Base-by-base conservation (phyloP, 2,329 filamentous ascomycete species). In the Teratosphaeria nubilosa region DNA sequence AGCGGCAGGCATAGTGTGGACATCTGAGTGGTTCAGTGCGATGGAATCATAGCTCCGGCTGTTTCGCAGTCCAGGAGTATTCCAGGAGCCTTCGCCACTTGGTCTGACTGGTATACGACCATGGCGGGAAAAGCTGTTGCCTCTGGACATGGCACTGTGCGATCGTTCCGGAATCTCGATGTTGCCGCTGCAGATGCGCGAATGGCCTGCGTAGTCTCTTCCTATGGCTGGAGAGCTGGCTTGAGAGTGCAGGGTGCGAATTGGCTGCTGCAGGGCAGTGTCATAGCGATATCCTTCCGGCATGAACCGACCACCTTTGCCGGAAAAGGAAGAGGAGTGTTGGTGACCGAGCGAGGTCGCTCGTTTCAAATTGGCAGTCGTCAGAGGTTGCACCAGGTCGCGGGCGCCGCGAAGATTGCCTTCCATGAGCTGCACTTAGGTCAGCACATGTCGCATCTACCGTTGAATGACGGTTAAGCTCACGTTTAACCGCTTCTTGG, bases 401-500 rank as follows among this genome's bases (percentile, higher is more conserved):
- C 90, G 83, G 31, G 90, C 91, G 60, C 90, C 86, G 58, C 82
- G 86, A 22, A 96, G 78, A 66, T 96, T 96, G 41, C 87, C 90
- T 74, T 96, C 92, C 91, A 96, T 96, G 32, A 89, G 88, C 90
- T 95, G 71, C 24, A 57, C 7, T 20, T 52, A 6, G 30, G 51
- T 58, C 50, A 52, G 48, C 53, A 60, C 50, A 6, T 52, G 30
- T 34, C 48, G 16, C 24, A 5, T 41, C n/a, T 10, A 20, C 20
- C 6, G 41, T 48, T 22, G 9, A 48, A 10, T 20, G 41, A 48
- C 41, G 20, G 20, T 25, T 51, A 22, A 34, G 6, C 88, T 72
- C 79, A 95, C 90, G 69, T 89, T 94, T 61, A 97, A 78, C 65
- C 91, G 82, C 71, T 85, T 86, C 76, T 96, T 96, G 32, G 92